Conservation (phyloP, 257 asterid genomes). For the Linderniella brevidens region DNA sequence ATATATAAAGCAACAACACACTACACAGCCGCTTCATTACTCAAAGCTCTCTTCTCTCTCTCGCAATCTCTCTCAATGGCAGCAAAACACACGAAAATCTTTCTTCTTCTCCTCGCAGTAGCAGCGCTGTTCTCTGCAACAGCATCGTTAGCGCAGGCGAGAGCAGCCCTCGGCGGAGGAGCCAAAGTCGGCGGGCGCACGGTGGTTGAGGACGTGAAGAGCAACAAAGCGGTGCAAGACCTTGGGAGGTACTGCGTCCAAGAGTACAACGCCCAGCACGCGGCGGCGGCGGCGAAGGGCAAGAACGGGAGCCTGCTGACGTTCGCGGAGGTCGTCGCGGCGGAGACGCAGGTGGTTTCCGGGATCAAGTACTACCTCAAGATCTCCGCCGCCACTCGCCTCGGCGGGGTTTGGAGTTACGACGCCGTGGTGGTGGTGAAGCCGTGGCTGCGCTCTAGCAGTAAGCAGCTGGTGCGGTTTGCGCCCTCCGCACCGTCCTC, state of each 20-base stretch:
- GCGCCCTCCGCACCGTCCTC: neutral
- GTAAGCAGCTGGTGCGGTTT: neutral
- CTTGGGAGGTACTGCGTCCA: constrained; percentile 46
- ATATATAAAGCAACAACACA: neutral
- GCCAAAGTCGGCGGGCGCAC: constrained; percentile 27
- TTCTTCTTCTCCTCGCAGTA: neutral
- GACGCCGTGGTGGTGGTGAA: constrained; percentile 48
- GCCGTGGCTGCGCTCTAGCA: constrained; percentile 11
- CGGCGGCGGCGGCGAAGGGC: neutral
- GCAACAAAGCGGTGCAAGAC: constrained; percentile 35
- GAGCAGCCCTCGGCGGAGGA: neutral
- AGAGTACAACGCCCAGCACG: constrained; percentile 22
- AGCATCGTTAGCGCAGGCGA: neutral
- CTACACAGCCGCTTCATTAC: neutral
- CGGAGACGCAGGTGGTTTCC: constrained; percentile 63
- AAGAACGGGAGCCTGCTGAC: constrained; percentile 6
- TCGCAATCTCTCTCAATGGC: neutral
- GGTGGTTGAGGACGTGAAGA: constrained; percentile 26
- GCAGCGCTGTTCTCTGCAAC: neutral
- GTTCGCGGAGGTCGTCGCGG: constrained; percentile 40
- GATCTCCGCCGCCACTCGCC: constrained; percentile 21
- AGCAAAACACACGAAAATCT: too few relatives aligned
- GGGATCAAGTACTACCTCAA: constrained; percentile 55
- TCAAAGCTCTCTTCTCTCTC: neutral
- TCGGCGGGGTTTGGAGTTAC: constrained; percentile 14